Percentiles rank a stretch among this genome's conserved stretches.
Conservation (phyloP, 2,329 filamentous ascomycete species). For the Diaporthe sp. region DNA sequence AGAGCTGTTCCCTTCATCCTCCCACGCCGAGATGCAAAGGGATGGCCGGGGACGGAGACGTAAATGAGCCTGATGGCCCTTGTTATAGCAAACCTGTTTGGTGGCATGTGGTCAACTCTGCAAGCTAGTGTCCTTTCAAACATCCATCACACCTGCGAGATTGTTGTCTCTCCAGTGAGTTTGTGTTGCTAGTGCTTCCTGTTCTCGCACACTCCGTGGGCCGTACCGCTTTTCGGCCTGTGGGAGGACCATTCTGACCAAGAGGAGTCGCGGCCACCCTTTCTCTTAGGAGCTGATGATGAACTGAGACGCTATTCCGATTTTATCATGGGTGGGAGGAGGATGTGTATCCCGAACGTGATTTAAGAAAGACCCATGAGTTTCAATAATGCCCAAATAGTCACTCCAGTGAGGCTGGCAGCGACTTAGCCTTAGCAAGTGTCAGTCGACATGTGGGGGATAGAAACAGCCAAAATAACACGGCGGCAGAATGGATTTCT, state of each 20-base stretch:
- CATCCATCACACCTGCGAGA: too few species aligned
- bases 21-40: neutral
- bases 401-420: neutral
- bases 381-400: neutral
- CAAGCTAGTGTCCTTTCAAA: neutral
- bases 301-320: neutral
- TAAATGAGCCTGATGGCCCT: neutral
- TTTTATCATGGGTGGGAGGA: neutral
- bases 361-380: neutral
- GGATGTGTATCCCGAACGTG: neutral
- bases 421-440: neutral
- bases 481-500: neutral
- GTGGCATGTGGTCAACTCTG: neutral
- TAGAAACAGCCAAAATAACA: neutral
- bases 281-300: neutral
- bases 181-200: too few species aligned
- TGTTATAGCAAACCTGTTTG: neutral
- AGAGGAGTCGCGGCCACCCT: neutral
- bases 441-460: neutral
- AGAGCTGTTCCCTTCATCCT: neutral
- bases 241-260: neutral
- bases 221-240: too few species aligned
- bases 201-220: too few species aligned
- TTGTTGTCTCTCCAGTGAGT: too few species aligned
- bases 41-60: neutral